Evolutionary conservation across 129 eudicot species (phyloP).

Genomic region (Flaveria sonorensis): DNA sequence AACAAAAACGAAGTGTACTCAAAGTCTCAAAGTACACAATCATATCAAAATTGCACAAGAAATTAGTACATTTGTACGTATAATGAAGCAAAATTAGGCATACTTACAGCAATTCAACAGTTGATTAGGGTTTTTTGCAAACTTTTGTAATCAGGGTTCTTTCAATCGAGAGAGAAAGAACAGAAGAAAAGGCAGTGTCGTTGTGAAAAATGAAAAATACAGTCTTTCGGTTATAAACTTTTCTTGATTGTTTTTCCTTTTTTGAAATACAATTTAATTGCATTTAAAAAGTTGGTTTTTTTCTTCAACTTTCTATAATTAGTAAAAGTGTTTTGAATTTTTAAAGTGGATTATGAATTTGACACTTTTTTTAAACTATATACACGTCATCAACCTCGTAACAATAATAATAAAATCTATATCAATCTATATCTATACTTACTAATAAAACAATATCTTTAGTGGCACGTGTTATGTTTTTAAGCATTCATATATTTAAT

Average conservation of each 20-base stretch:
- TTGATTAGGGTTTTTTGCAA: slow-evolving; percentile 22
- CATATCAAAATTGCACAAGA: neutral
- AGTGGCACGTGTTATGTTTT: no score
- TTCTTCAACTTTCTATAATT: slow-evolving; percentile 1
- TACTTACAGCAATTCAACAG: slow-evolving; percentile 26
- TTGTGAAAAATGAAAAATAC: neutral
- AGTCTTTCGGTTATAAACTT: slow-evolving; percentile 20
- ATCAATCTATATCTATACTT: no score
- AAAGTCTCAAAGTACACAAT: neutral
- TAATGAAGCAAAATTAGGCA: slow-evolving; percentile 8
- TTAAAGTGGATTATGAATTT: neutral
- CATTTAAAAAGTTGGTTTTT: slow-evolving; percentile 12
- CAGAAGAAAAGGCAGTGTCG: slow-evolving; percentile 26
- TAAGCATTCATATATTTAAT: no score
- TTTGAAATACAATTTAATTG: slow-evolving; percentile 17
- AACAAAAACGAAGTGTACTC: neutral
- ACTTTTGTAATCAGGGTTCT: slow-evolving; percentile 4
- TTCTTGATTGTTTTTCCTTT: slow-evolving; percentile 13
- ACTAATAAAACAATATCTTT: no score
- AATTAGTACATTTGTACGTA: neutral
- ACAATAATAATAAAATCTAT: no score
- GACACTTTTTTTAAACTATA: no score
- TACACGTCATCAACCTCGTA: no score
- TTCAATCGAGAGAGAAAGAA: slow-evolving; percentile 4
- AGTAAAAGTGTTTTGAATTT: neutral